phyloP scores from a whole-genome alignment of 352 stramenopile genomes.

The Pythium utonaiense region DNA sequence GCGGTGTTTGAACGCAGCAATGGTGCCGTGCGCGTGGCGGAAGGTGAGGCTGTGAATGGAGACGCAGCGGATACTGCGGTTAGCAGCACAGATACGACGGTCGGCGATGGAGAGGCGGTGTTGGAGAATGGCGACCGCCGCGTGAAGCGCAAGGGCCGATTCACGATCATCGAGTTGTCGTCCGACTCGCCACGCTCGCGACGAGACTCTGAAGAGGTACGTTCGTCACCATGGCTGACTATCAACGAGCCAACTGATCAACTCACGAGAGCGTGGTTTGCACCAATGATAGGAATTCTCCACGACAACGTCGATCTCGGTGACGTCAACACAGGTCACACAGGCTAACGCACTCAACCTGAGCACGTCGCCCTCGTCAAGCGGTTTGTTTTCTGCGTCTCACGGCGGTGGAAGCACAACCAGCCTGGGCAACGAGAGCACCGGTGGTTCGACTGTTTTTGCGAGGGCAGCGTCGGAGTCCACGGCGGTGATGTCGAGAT shows the following conservation, averaged over 20 bases:
- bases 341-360: conserved; percentile 22
- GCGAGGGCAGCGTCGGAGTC: conserved; percentile 13
- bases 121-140: conserved; percentile 14
- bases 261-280: not conserved
- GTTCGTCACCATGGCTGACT: no score
- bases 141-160: conserved; percentile 75
- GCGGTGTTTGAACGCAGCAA: conserved; percentile 22
- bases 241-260: no score
- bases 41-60: not conserved
- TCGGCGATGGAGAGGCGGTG: not conserved
- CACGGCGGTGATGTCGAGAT: not conserved
- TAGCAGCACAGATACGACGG: not conserved
- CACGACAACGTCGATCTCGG: conserved; percentile 45
- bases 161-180: conserved; percentile 81
- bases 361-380: conserved; percentile 7
- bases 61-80: not conserved
- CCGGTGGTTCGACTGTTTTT: conserved; percentile 10
- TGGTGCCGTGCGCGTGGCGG: not conserved
- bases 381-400: not conserved
- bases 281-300: conserved; percentile 34
- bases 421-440: conserved; percentile 1
- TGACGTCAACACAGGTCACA: conserved; percentile 28
- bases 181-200: conserved; percentile 54
- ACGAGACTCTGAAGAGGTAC: conserved; percentile 54
- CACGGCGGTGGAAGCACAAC: not conserved